A percentile compares a stretch with the other conserved stretches of the same genome.
phyloP scores from a whole-genome alignment of 305 asterid genomes.

The Nicotiana rustica region DNA sequence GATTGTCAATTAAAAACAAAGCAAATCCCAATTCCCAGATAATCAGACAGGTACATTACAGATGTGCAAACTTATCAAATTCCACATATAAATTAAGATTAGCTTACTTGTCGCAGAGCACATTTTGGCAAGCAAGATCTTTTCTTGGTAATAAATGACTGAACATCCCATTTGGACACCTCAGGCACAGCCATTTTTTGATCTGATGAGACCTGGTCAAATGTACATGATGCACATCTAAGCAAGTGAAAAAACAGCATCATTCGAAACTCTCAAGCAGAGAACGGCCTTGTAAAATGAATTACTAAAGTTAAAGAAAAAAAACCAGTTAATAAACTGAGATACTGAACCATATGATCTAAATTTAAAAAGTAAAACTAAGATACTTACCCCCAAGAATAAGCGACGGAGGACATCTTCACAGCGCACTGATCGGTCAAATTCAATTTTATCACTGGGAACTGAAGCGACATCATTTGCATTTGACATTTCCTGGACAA shows the following conservation, averaged over 20 bases:
- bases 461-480: conserved; percentile 22
- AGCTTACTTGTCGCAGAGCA: conserved; percentile 63
- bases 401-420: conserved; percentile 45
- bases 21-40: conserved; percentile 42
- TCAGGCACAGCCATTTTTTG: conserved; percentile 50
- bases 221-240: not conserved
- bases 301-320: not conserved
- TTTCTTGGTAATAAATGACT: conserved; percentile 62
- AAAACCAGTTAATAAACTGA: not conserved
- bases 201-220: conserved; percentile 38
- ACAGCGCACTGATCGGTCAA: conserved; percentile 36
- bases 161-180: conserved; percentile 69
- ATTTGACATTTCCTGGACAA: conserved; percentile 27
- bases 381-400: conserved; percentile 39
- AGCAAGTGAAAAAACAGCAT: conserved; percentile 19
- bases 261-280: not conserved
- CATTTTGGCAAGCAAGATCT: conserved; percentile 52
- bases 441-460: conserved; percentile 25
- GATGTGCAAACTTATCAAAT: conserved; percentile 38
- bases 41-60: conserved; percentile 17
- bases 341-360: not conserved
- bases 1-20: conserved; percentile 40
- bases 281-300: not conserved
- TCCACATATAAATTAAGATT: conserved; percentile 33
- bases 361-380: not conserved